A percentile compares a stretch with the other conserved stretches of the same genome.
Conservation (phyloP, 805 yeast genomes). For the Pichia scutulata region DNA sequence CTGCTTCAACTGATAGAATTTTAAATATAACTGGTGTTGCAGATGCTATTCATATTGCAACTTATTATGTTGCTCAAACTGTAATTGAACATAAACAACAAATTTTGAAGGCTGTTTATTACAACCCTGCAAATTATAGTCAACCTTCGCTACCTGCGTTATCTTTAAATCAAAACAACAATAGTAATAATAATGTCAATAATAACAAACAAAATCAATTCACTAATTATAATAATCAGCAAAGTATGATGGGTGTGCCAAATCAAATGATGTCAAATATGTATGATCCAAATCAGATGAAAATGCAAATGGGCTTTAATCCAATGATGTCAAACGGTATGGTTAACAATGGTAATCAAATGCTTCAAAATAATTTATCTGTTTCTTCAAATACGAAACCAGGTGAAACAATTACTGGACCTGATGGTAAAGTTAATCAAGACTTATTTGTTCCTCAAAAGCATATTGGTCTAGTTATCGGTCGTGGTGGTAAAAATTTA, state of each 20-base stretch:
- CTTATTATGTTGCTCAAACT: slow-evolving; percentile 65
- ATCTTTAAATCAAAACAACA: not conserved
- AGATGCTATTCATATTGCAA: slow-evolving; percentile 81
- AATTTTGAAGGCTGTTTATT: slow-evolving; percentile 47
- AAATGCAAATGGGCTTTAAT: slow-evolving; percentile 1
- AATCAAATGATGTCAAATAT: slow-evolving; percentile 19
- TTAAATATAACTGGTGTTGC: slow-evolving; percentile 70
- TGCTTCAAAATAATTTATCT: not conserved
- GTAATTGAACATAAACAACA: slow-evolving; percentile 53
- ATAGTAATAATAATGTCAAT: not conserved
- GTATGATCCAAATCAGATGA: slow-evolving; percentile 4
- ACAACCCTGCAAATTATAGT: slow-evolving; percentile 46
- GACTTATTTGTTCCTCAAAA: slow-evolving; percentile 70
- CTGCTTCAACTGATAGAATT: slow-evolving; percentile 71
- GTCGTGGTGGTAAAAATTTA: slow-evolving; percentile 78
- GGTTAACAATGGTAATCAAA: not conserved
- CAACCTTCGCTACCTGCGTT: slow-evolving; percentile 15
- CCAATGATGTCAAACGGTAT: slow-evolving; percentile 1
- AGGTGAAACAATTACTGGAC: slow-evolving; percentile 13
- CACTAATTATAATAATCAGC: slow-evolving; percentile 1
- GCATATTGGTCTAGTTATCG: slow-evolving; percentile 78
- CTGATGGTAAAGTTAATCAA: slow-evolving; percentile 50
- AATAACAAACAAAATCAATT: slow-evolving; percentile 1
- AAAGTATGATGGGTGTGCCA: slow-evolving; percentile 22
- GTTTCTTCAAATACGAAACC: slow-evolving; percentile 10